Evolutionary conservation across 345 rosid genomes (phyloP), one percentile per base, ranked within the genome.

Genomic region (Citrus medica): DNA sequence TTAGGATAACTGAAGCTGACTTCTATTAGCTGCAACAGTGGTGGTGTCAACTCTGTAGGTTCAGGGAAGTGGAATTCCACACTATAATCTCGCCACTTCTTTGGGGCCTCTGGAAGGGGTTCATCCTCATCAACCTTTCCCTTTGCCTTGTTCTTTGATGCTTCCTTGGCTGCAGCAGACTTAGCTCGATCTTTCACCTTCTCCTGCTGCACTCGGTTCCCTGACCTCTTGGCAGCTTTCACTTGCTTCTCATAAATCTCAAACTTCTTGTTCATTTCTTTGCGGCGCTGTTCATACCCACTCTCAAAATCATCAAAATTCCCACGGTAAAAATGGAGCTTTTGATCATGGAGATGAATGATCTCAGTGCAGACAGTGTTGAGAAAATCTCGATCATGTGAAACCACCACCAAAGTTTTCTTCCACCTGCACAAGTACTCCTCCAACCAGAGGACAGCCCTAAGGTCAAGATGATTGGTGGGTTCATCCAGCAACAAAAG

Each of bases 51-150:
- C 88, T 96, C 98, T 5, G 97, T 94, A 32, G 98, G 97, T 79
- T 96, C 98, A 14, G 98, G 98, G 77, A 96, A 94, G 89, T 94
- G 99, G 75, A 96, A 96, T 87, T 84, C 97, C 48, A 96, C 98
- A 51, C 84, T 92, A 78, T 96, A 92, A 79, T 96, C 99, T 83
- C 87, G 93, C 99, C 99, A 96, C 68, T 89, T 92, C 84, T 82
- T 88, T 6, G 98, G 98, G 33, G 94, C 98, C 79, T 92, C 98
- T n/a, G 80, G 80, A 66, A 76, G 25, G 42, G 87, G 80, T 21
- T 93, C 98, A 71, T 95, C 98, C 67, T 93, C 97, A 69, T 91
- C 98, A 7, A 75, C 79, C 81, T 88, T 95, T 56, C 96, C 95
- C 87, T 88, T 95, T 6, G 84, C 86, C 82, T 89, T 92, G 77